phyloP scores from a whole-genome alignment of 1,139 yeast species.

The Scheffersomyces stambukii region DNA sequence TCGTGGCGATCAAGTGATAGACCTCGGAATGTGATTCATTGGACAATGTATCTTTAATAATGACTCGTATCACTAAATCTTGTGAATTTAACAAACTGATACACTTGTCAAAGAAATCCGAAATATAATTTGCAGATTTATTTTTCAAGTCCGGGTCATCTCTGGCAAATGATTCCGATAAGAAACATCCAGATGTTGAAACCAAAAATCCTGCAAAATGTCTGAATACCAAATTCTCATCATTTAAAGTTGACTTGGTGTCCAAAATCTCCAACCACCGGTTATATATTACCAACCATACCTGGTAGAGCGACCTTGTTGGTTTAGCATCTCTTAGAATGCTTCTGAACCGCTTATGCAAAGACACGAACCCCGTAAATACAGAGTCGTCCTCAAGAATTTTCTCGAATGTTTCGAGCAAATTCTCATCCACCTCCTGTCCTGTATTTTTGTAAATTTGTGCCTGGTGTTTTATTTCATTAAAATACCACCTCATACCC shows the following conservation, averaged over 20 bases:
- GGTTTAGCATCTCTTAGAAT: constrained; percentile 57
- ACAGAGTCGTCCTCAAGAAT: constrained; percentile 56
- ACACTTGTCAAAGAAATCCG: constrained; percentile 48
- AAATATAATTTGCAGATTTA: constrained; percentile 27
- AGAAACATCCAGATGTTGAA: constrained; percentile 53
- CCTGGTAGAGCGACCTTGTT: constrained; percentile 54
- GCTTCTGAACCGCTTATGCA: constrained; percentile 62
- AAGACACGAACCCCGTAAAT: constrained; percentile 72
- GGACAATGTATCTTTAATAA: constrained; percentile 41
- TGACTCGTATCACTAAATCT: constrained; percentile 47
- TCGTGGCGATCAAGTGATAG: constrained; percentile 31
- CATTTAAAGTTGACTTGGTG: constrained; percentile 18
- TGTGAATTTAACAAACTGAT: constrained; percentile 44
- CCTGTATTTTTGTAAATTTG: too few relatives aligned
- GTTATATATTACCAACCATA: constrained; percentile 58
- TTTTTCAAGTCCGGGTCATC: constrained; percentile 22
- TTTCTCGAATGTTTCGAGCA: constrained; percentile 42
- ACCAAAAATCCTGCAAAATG: constrained; percentile 63
- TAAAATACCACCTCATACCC: constrained; percentile 43
- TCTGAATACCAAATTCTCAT: constrained; percentile 45
- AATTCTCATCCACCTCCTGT: constrained; percentile 15
- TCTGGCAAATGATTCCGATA: constrained; percentile 22
- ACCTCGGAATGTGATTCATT: constrained; percentile 47
- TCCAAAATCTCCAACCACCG: constrained; percentile 45
- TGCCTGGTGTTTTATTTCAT: constrained; percentile 23